Evolutionary conservation across 164 flowering plant genomes (phyloP).

Genomic region (Macadamia tetraphylla): DNA sequence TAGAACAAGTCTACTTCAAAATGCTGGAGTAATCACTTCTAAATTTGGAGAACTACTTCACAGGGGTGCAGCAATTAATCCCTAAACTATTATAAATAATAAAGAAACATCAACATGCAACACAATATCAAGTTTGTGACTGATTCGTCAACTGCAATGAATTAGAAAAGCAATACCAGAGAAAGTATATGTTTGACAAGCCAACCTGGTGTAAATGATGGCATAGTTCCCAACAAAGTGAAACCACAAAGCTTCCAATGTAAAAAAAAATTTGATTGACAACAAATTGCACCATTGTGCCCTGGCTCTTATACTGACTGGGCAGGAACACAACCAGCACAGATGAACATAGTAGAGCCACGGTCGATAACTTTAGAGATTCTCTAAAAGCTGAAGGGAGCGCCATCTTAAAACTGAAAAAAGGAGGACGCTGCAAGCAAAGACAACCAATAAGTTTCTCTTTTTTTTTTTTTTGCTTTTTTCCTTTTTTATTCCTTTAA

Average conservation of each 20-base stretch:
- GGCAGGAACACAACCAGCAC: slow-evolving; percentile 38
- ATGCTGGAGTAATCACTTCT: no score
- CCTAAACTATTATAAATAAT: no score
- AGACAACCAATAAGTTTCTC: slow-evolving; percentile 12
- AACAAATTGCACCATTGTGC: slow-evolving; percentile 32
- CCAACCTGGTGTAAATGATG: slow-evolving; percentile 84
- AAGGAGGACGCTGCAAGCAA: slow-evolving; percentile 73
- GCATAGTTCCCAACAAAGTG: slow-evolving; percentile 76
- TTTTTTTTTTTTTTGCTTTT: neutral
- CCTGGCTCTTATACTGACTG: slow-evolving; percentile 20
- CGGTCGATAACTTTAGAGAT: slow-evolving; percentile 56
- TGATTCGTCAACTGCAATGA: no score
- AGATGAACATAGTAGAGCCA: slow-evolving; percentile 43
- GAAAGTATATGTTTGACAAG: neutral
- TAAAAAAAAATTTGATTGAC: slow-evolving; percentile 44
- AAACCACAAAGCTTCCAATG: slow-evolving; percentile 45
- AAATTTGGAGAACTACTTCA: no score
- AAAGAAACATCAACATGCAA: no score
- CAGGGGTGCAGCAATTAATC: no score
- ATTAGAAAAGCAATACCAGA: neutral
- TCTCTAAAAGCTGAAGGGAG: slow-evolving; percentile 45
- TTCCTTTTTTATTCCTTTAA: no score
- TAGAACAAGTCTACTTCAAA: no score
- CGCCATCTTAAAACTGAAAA: slow-evolving; percentile 90
- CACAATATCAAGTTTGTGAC: no score